These are phyloP conservation scores for Barnettozyma botsteinii DNA, from an alignment of 805 yeast genomes.

Conservation along the genomic window DNA sequence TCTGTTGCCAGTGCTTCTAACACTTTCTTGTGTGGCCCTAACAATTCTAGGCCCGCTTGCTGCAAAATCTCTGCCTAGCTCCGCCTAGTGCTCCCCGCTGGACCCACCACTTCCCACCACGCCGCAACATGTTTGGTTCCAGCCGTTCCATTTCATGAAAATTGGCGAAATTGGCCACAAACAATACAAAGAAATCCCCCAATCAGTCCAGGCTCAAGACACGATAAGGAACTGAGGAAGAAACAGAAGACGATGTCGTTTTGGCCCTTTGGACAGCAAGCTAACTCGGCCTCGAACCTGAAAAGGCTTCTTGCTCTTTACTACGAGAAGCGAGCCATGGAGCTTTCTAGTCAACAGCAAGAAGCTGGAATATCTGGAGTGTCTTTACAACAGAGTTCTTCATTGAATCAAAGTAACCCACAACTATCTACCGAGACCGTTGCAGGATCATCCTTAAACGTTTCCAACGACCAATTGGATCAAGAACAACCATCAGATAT, in stretches of 20 bases:
- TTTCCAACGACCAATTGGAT: constrained; percentile 4
- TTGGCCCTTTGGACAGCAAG: constrained; percentile 40
- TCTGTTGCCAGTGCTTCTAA: too few species aligned
- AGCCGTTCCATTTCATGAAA: too few species aligned
- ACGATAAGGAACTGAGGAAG: background rate
- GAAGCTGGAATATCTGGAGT: background rate
- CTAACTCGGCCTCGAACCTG: constrained; percentile 29
- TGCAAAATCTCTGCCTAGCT: background rate
- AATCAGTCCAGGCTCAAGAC: too few species aligned
- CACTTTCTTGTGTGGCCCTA: background rate
- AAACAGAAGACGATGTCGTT: constrained; percentile 31
- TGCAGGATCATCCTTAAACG: background rate
- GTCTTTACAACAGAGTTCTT: background rate
- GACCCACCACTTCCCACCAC: background rate
- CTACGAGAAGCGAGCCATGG: constrained; percentile 23
- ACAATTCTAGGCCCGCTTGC: too few species aligned
- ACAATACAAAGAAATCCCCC: background rate
- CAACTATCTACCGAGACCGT: background rate
- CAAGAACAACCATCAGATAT: constrained; percentile 6
- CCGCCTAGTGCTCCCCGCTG: background rate
- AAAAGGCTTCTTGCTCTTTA: constrained; percentile 37
- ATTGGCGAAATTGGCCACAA: background rate
- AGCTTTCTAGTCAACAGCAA: constrained; percentile 1
- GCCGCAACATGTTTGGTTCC: too few species aligned
- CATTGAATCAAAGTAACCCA: background rate